phyloP scores from a whole-genome alignment of 441 rosid genomes.

The Euphorbia corollata region DNA sequence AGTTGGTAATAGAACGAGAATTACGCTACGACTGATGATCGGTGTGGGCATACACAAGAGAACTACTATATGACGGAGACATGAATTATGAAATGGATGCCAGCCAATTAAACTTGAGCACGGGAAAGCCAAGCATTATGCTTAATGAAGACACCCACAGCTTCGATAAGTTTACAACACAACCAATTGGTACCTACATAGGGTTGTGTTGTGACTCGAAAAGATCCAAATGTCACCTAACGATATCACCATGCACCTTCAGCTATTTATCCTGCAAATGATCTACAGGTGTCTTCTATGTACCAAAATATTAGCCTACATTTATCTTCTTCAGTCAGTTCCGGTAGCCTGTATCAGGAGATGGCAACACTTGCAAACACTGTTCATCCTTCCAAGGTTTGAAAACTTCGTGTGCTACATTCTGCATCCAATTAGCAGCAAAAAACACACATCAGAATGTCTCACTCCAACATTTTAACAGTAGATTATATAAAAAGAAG shows the following conservation, averaged over 20 bases:
- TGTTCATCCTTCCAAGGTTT: constrained; percentile 43
- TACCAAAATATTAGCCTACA: background rate
- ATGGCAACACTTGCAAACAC: constrained; percentile 23
- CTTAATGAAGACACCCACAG: constrained; percentile 31
- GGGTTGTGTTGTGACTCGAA: background rate
- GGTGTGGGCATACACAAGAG: constrained; percentile 58
- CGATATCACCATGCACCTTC: background rate
- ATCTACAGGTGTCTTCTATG: background rate
- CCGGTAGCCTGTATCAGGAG: no score
- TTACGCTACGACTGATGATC: no score
- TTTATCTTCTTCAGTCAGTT: background rate
- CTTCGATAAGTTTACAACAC: constrained; percentile 26
- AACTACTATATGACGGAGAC: constrained; percentile 74
- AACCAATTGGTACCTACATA: background rate
- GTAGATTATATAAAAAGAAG: background rate
- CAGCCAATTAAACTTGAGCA: constrained; percentile 77
- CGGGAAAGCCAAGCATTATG: constrained; percentile 74
- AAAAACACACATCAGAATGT: background rate
- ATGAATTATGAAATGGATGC: constrained; percentile 88
- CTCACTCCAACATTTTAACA: background rate
- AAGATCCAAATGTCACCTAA: background rate
- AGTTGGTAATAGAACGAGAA: constrained; percentile 87
- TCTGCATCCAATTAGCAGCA: constrained; percentile 22
- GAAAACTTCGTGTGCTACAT: constrained; percentile 34
- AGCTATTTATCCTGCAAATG: background rate